Percentiles rank a stretch among this genome's conserved stretches.
phyloP scores from a whole-genome alignment of 306 rosid genomes.

The Benincasa hispida region DNA sequence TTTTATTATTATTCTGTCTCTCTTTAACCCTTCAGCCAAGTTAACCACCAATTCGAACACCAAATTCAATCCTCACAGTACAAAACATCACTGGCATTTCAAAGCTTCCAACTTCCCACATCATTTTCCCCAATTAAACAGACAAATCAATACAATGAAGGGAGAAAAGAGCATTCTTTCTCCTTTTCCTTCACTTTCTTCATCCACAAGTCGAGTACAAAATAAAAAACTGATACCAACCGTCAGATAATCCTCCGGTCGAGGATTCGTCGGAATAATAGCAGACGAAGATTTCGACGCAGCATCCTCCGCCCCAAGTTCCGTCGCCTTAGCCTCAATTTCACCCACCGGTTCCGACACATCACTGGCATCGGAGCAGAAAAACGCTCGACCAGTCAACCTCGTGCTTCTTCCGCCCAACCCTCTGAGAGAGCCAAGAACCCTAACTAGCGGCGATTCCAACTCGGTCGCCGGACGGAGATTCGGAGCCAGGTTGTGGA shows the following conservation, averaged over 20 bases:
- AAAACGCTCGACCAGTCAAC: conserved; percentile 37
- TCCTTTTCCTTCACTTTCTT: neutral
- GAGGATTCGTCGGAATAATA: conserved; percentile 68
- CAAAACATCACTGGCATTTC: neutral
- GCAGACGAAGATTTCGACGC: conserved; percentile 54
- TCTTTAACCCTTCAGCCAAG: neutral
- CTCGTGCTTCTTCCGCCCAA: conserved; percentile 17
- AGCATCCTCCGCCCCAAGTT: conserved; percentile 26
- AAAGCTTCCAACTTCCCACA: neutral
- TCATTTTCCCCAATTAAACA: neutral
- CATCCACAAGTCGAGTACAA: neutral
- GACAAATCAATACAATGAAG: neutral
- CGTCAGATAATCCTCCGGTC: conserved; percentile 88
- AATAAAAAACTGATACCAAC: conserved; percentile 36
- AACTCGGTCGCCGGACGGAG: conserved; percentile 31
- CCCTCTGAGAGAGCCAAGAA: conserved; percentile 33
- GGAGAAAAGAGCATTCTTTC: neutral
- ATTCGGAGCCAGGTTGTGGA: conserved; percentile 29
- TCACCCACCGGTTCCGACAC: conserved; percentile 44
- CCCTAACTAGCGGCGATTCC: conserved; percentile 36
- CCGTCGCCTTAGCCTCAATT: conserved; percentile 38
- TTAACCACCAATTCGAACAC: neutral
- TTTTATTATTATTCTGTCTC: neutral
- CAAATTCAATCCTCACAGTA: neutral
- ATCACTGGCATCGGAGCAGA: conserved; percentile 73